These are phyloP conservation scores for Cyamopsis tetragonoloba DNA, from an alignment of 306 rosid species.

Conservation along the genomic window DNA sequence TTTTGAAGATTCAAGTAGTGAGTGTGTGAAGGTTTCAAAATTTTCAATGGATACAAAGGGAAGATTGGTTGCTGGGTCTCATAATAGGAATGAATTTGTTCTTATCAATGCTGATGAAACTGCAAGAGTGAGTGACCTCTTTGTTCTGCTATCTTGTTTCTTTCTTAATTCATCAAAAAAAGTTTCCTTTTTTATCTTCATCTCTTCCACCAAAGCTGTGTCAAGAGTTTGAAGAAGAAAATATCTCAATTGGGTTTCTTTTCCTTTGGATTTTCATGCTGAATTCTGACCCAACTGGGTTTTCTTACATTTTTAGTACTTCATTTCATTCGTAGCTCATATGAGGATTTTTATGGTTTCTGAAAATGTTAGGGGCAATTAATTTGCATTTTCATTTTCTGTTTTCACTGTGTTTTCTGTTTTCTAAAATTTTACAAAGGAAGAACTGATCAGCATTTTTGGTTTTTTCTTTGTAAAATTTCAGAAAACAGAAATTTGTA, in stretches of 20 bases:
- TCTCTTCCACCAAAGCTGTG: background rate
- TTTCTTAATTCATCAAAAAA: background rate
- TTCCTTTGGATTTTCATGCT: conserved; percentile 8
- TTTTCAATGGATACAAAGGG: conserved; percentile 62
- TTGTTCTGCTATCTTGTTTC: background rate
- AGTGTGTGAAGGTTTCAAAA: conserved; percentile 1
- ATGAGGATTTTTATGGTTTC: background rate
- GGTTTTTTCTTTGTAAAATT: too few relatives aligned
- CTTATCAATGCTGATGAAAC: conserved; percentile 79
- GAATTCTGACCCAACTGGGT: background rate
- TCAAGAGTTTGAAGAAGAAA: background rate
- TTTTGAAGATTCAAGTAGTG: conserved; percentile 25
- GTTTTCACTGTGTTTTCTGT: too few relatives aligned
- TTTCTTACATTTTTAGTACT: background rate
- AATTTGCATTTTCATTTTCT: too few relatives aligned
- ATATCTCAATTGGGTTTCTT: background rate
- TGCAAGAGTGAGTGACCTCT: conserved; percentile 53
- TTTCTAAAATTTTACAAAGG: too few relatives aligned
- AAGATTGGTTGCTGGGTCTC: conserved; percentile 70
- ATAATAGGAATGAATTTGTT: conserved; percentile 75
- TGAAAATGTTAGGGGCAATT: too few relatives aligned
- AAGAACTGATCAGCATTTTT: too few relatives aligned
- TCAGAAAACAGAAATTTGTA: too few relatives aligned
- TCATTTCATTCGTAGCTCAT: conserved; percentile 1
- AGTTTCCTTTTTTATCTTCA: conserved; percentile 7